Evolutionary conservation across 2,329 filamentous ascomycete genomes (phyloP), one percentile per base, ranked within the genome.

Genomic region (Exophiala xenobiotica): DNA sequence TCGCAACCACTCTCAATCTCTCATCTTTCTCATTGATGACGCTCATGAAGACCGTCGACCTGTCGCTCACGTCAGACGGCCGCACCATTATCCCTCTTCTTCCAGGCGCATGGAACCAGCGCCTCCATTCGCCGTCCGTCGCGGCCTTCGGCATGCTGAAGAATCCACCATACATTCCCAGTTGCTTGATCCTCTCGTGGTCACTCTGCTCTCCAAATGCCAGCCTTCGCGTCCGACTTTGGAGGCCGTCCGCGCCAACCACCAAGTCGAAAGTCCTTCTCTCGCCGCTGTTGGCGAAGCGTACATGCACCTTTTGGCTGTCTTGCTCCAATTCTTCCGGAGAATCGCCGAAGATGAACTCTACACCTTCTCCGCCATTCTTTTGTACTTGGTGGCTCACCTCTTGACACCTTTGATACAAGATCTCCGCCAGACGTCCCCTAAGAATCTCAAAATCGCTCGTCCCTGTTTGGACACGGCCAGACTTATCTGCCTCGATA

Each of bases 361-460:
- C 53, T 33, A 68, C 63, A 2, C 43, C 43, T n/a, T 19, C 43
- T 38, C 43, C 43, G 11, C 43, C 29, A 16, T 38, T 20, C 11
- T 22, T 18, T 26, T 27, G 18, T 8, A 37, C 27, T 8, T 27
- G 19, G 60, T 46, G 4, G 63, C 54, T 24, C 27, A 54, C 27
- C 11, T 47, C 45, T 38, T 68, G 27, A 27, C 61, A 61, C 11
- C 65, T 66, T 11, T 79, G 69, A 57, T 77, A 76, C 1, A 84
- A 61, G 2, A 82, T 67, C 8, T 67, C 64, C 3, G 74, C 73
- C 9, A 85, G 61, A 47, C 81, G 77, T 0, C 77, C 79, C 6
- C 81, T 70, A 72, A 85, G 77, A 42, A 85, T 78, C 66, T 85
- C 81, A 54, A 74, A 81, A 49, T 85, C 81, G 52, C 73, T 75